Base-by-base conservation (phyloP, 2,329 filamentous ascomycete genomes). In the Cytospora leucostoma region DNA sequence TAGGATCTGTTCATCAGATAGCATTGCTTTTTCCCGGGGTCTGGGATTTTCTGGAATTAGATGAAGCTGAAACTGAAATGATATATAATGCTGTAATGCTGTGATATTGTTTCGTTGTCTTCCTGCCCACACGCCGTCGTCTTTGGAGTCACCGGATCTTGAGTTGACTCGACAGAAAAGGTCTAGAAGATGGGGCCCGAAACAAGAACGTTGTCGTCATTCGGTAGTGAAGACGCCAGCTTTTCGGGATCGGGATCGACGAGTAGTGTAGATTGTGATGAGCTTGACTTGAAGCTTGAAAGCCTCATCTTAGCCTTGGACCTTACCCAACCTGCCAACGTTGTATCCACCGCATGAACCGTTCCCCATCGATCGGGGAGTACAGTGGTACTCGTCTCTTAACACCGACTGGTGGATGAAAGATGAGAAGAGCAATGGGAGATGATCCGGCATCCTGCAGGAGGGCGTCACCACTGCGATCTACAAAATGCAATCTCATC, bases 211-310 rank as follows among this genome's bases (percentile, higher is more conserved):
- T 10, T 27, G 13, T 47, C 32, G 40, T 55, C 58, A 38, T 55
- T 21, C 44, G 38, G 27, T 49, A 49, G 38, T 49, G 32, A 32
- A 37, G 32, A 35, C 17, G n/a, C 37, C 13, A 10, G 44, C 44
- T 19, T 47, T 47, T n/a, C 44, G 10, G 44, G 27, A 27, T 27
- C 27, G 27, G 27, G 27, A 27, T 27, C 27, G 27, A 47, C 21
- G n/a, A 19, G n/a, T n/a, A 19, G 32, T 19, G 33, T 7, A 19
- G 4, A 38, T 55, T 55, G 52, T 61, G 33, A 61, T 61, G 51
- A 55, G 59, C 51, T 56, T 55, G 59, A 37, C 37, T 55, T 50
- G 51, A 61, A 61, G 40, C 59, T 61, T 61, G 59, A 61, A 50
- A 44, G 58, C 55, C 53, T 40, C 52, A 35, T 54, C 34, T 54